Evolutionary conservation across 148 eudicot species (phyloP).

Genomic region (Silene latifolia): DNA sequence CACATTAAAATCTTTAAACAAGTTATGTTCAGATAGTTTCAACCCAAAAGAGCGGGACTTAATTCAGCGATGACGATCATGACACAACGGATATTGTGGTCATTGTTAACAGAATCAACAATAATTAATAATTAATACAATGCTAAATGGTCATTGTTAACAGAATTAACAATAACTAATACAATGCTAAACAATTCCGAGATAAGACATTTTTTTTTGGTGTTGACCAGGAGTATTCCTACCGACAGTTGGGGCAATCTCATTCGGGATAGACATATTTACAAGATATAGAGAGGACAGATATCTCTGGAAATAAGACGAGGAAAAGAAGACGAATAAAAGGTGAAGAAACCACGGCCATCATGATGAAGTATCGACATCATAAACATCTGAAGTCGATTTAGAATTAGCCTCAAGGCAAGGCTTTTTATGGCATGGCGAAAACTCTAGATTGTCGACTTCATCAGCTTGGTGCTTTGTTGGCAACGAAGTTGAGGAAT

Average conservation of each 20-base stretch:
- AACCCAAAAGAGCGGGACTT: too few species aligned
- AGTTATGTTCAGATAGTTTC: too few species aligned
- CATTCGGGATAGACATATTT: neutral
- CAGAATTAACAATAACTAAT: too few species aligned
- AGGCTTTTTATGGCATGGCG: slow-evolving; percentile 27
- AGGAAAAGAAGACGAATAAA: neutral
- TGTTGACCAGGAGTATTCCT: too few species aligned
- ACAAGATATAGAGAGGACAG: slow-evolving; percentile 2
- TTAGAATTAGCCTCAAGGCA: slow-evolving; percentile 18
- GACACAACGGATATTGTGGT: too few species aligned
- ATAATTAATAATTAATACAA: too few species aligned
- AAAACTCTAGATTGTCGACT: slow-evolving; percentile 17
- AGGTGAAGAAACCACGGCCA: neutral
- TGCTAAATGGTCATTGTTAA: too few species aligned
- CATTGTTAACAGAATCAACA: too few species aligned
- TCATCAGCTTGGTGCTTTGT: slow-evolving; percentile 22
- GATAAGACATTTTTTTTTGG: too few species aligned
- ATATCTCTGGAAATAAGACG: neutral
- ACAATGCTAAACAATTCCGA: neutral
- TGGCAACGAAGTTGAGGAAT: slow-evolving; percentile 23
- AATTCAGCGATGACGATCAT: too few species aligned
- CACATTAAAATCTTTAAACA: too few species aligned
- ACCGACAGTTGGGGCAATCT: too few species aligned
- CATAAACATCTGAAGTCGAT: slow-evolving; percentile 12
- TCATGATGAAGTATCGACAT: slow-evolving; percentile 19